phyloP scores from a whole-genome alignment of 768 basidiomycete species.

The Boletales sp. region DNA sequence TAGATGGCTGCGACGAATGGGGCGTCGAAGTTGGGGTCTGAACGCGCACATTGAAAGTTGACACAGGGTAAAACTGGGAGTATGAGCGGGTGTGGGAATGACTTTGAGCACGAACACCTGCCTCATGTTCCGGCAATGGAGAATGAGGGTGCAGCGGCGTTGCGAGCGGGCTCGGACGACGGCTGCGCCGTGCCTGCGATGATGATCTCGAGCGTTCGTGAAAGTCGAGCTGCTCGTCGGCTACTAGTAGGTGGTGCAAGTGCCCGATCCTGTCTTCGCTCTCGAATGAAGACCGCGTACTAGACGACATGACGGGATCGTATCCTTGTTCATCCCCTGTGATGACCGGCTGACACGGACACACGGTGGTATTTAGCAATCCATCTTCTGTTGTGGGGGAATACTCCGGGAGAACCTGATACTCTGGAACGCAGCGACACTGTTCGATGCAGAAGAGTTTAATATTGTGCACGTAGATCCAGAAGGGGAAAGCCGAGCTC shows the following conservation, averaged over 20 bases:
- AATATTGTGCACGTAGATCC: background rate
- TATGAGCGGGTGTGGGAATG: background rate
- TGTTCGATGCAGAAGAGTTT: conserved; percentile 20
- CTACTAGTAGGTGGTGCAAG: background rate
- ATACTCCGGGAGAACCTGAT: conserved; percentile 77
- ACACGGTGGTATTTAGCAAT: conserved; percentile 19
- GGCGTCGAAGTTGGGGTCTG: conserved; percentile 3
- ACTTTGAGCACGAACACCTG: background rate
- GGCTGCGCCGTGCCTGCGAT: background rate
- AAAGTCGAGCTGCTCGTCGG: background rate
- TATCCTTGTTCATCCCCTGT: background rate
- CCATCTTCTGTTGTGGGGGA: conserved; percentile 33
- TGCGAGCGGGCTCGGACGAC: background rate
- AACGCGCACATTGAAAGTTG: background rate
- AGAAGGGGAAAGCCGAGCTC: conserved; percentile 28
- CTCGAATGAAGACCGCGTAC: conserved; percentile 32
- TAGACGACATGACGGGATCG: conserved; percentile 21
- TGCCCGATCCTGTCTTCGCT: background rate
- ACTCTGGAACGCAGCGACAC: conserved; percentile 84
- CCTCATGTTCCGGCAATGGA: background rate
- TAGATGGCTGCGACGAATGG: conserved; percentile 14
- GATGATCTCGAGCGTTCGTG: conserved; percentile 1
- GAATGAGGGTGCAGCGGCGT: background rate
- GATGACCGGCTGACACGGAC: conserved; percentile 39
- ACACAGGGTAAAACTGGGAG: background rate